phyloP scores from a whole-genome alignment of 83 land plant species.

The Thuja plicata region DNA sequence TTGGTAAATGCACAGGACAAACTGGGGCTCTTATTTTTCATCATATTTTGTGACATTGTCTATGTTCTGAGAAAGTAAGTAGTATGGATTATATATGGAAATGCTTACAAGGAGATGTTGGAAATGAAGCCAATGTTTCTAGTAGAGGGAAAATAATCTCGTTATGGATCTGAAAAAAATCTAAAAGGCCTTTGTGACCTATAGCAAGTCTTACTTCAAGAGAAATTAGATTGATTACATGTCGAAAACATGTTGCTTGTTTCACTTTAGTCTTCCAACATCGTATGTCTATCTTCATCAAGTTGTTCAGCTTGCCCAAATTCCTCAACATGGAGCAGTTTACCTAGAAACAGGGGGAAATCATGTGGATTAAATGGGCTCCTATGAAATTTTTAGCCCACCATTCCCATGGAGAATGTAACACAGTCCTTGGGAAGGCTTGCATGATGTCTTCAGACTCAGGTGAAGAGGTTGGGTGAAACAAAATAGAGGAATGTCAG shows the following conservation, averaged over 20 bases:
- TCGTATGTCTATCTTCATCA: conserved; percentile 29
- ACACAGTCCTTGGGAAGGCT: too few relatives aligned
- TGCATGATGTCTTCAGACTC: too few relatives aligned
- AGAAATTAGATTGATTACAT: conserved; percentile 82
- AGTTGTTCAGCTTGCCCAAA: too few relatives aligned
- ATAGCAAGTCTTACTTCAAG: conserved; percentile 68
- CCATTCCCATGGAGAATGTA: too few relatives aligned
- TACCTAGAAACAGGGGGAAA: too few relatives aligned
- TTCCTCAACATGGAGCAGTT: too few relatives aligned
- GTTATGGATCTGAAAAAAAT: conserved; percentile 76
- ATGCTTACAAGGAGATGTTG: conserved; percentile 40
- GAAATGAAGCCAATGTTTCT: conserved; percentile 55
- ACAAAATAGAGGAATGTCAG: too few relatives aligned
- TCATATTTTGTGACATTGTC: conserved; percentile 27
- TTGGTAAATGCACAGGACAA: conserved; percentile 64
- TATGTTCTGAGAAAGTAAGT: conserved; percentile 66
- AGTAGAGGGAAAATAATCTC: conserved; percentile 83
- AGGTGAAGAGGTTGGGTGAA: too few relatives aligned
- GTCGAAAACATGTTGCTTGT: conserved; percentile 85
- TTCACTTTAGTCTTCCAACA: conserved; percentile 40
- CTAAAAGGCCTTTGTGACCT: conserved; percentile 91
- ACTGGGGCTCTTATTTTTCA: conserved; percentile 66
- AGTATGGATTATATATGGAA: conserved; percentile 89
- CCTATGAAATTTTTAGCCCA: too few relatives aligned
- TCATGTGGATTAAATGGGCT: too few relatives aligned